These are phyloP conservation scores for Lactifluus volemus DNA, from an alignment of 768 basidiomycete genomes.

Conservation along the genomic window DNA sequence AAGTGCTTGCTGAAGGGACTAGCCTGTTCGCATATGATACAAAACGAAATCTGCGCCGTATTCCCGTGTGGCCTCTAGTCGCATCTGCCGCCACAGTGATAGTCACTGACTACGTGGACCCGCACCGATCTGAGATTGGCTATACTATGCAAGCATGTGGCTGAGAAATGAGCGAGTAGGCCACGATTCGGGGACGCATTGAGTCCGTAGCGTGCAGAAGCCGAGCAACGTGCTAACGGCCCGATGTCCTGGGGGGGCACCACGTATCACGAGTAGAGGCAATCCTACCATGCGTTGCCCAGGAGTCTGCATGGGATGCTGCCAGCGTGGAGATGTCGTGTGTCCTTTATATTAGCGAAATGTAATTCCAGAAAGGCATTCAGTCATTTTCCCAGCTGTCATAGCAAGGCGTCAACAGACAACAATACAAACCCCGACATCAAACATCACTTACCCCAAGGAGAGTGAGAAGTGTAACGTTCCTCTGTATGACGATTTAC, in stretches of 20 bases:
- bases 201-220: conserved; percentile 10
- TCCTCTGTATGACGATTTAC: no score
- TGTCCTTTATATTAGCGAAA: not conserved
- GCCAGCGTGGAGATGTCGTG: conserved; percentile 15
- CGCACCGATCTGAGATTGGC: not conserved
- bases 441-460: conserved; percentile 14
- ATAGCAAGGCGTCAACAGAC: not conserved
- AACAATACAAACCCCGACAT: not conserved
- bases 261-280: conserved; percentile 20
- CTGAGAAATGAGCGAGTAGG: conserved; percentile 7
- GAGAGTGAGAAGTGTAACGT: conserved; percentile 12
- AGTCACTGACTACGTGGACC: conserved; percentile 7
- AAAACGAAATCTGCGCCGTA: not conserved
- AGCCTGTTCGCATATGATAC: not conserved
- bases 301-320: conserved; percentile 16
- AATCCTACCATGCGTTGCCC: conserved; percentile 20
- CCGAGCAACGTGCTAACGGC: conserved; percentile 17
- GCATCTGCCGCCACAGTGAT: conserved; percentile 3
- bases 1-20: no score
- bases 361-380: conserved; percentile 17
- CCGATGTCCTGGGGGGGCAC: conserved; percentile 20
- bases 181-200: conserved; percentile 2
- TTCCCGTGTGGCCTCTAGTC: conserved; percentile 11
- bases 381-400: conserved; percentile 16
- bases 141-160: conserved; percentile 10